Evolutionary conservation across 2,329 filamentous ascomycete species (phyloP).

Genomic region (Dactylellina parvicollis): DNA sequence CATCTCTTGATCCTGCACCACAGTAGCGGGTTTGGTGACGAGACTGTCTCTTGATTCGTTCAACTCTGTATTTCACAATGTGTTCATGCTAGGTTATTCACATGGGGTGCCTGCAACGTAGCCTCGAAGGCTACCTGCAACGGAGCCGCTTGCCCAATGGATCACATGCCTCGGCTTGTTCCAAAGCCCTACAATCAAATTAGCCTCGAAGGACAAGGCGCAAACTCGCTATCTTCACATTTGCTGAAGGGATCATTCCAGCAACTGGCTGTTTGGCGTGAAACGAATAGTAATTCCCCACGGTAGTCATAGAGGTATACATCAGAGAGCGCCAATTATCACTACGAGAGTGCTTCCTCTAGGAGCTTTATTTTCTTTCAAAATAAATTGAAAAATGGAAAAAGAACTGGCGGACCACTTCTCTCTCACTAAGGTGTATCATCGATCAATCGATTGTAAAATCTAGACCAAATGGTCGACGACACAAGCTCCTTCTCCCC

Average conservation of each 20-base stretch:
- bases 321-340: constrained; percentile 51
- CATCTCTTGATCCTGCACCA: no score
- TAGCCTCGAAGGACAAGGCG: no score
- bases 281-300: constrained; percentile 50
- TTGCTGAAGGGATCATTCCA: not conserved
- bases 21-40: no score
- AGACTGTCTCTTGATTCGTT: no score
- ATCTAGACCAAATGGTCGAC: constrained; percentile 1
- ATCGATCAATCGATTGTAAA: constrained; percentile 29
- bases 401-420: not conserved
- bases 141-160: no score
- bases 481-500: constrained; percentile 16
- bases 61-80: no score
- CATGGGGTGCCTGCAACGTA: no score
- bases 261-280: constrained; percentile 35
- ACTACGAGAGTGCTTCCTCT: constrained; percentile 37
- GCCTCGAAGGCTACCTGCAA: no score
- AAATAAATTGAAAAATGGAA: not conserved
- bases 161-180: no score
- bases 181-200: no score
- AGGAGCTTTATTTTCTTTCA: constrained; percentile 18
- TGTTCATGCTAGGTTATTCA: no score
- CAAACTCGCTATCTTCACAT: not conserved
- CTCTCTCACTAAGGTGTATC: not conserved
- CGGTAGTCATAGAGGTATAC: constrained; percentile 20